Evolutionary conservation across 202 grass and related monocot genomes (phyloP).

Genomic region (Panicum virgatum): DNA sequence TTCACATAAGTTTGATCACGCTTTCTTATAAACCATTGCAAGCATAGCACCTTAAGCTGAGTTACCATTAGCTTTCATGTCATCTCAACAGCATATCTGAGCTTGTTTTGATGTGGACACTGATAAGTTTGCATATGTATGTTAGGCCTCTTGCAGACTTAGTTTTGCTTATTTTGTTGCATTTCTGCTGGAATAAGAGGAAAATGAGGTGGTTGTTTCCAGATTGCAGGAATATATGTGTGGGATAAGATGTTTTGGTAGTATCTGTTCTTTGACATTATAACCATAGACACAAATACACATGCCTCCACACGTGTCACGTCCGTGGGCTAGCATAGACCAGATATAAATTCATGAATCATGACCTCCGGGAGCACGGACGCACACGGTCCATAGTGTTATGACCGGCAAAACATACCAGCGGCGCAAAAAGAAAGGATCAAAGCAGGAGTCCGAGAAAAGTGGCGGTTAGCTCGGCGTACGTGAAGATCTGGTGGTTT

Average conservation of each 20-base stretch:
- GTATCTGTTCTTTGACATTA: neutral
- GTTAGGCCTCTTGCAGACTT: neutral
- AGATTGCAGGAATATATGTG: neutral
- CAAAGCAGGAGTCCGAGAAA: too few species aligned
- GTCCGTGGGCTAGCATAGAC: neutral
- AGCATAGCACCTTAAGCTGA: neutral
- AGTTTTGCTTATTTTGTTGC: neutral
- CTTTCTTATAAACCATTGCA: neutral
- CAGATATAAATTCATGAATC: neutral
- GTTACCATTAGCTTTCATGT: neutral
- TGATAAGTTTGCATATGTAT: neutral
- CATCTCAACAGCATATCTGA: neutral
- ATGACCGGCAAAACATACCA: too few species aligned
- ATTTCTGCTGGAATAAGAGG: neutral
- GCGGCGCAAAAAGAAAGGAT: too few species aligned
- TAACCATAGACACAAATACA: neutral
- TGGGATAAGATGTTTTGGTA: neutral
- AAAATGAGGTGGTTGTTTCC: neutral
- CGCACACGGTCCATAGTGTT: neutral
- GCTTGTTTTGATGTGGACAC: neutral
- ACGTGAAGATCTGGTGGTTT: too few species aligned
- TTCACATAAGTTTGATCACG: neutral
- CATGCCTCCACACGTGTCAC: neutral
- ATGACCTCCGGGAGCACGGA: neutral
- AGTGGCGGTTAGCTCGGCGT: too few species aligned